These are phyloP conservation scores for Uronychia binucleata DNA, from an alignment of 73 alveolate genomes.

Conservation along the genomic window DNA sequence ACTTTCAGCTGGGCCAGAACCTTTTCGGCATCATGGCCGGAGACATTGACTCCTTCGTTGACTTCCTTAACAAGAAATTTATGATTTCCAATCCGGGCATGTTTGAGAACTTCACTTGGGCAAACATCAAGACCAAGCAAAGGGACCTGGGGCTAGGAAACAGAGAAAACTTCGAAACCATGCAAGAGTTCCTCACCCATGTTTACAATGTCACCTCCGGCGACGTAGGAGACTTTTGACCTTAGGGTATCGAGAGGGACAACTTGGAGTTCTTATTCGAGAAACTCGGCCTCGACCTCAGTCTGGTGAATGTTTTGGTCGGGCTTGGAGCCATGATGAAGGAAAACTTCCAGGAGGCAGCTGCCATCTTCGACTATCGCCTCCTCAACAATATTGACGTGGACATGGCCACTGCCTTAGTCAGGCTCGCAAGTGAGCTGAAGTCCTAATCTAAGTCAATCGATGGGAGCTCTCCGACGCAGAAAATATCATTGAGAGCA, in stretches of 20 bases:
- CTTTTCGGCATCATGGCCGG: not conserved
- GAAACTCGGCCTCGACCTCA: not conserved
- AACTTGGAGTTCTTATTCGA: not conserved
- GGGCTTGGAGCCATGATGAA: not conserved
- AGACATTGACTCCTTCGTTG: not conserved
- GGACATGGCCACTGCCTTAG: not conserved
- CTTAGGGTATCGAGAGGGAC: not conserved
- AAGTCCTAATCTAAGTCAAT: too few relatives aligned
- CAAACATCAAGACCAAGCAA: not conserved
- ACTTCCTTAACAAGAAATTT: not conserved
- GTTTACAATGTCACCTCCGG: not conserved
- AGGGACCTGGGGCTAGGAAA: not conserved
- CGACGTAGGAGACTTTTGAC: not conserved
- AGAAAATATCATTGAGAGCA: too few relatives aligned
- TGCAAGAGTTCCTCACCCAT: not conserved
- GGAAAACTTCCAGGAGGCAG: not conserved
- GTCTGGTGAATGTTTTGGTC: not conserved
- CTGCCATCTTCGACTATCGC: not conserved
- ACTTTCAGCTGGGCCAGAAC: not conserved
- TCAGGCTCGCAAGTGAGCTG: not conserved
- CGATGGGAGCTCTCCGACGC: too few relatives aligned
- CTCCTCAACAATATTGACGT: not conserved
- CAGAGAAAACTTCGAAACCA: not conserved
- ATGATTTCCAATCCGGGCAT: not conserved
- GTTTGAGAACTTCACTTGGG: not conserved